Conservation (phyloP, 208 protist genomes). For the Trypanosoma mega region DNA sequence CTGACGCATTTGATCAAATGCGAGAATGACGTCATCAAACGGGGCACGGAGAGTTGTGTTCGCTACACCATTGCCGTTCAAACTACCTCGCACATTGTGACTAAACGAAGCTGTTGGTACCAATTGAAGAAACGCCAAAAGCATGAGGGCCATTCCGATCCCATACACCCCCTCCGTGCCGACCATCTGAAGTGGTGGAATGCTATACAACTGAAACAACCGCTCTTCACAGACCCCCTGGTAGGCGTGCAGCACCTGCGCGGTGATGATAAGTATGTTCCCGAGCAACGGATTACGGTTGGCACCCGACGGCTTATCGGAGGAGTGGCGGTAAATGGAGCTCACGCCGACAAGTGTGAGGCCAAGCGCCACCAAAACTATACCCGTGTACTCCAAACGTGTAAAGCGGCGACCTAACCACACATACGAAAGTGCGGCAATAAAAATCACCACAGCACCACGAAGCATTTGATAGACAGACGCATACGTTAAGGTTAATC, state of each 20-base stretch:
- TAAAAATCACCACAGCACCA: constrained; percentile 89
- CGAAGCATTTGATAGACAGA: constrained; percentile 94
- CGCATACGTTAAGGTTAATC: constrained; percentile 83
- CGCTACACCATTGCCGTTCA: constrained; percentile 10
- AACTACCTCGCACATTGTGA: constrained; percentile 35
- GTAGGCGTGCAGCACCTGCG: constrained; percentile 87
- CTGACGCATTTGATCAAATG: constrained; percentile 52
- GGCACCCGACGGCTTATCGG: background rate
- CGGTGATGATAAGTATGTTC: constrained; percentile 74
- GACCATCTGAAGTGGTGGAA: constrained; percentile 84
- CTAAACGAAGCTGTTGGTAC: constrained; percentile 49
- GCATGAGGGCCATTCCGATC: constrained; percentile 56
- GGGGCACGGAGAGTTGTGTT: constrained; percentile 30
- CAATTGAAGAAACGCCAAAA: constrained; percentile 74
- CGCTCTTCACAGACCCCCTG: constrained; percentile 91
- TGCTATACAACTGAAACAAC: constrained; percentile 61
- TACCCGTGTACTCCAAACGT: constrained; percentile 65
- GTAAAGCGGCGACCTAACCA: constrained; percentile 71
- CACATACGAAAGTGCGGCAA: constrained; percentile 76
- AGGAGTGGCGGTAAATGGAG: constrained; percentile 28
- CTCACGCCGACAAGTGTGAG: constrained; percentile 72
- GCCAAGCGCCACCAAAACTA: constrained; percentile 53
- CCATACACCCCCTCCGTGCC: constrained; percentile 91
- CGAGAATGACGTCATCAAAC: constrained; percentile 66
- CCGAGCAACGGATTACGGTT: constrained; percentile 53